These are phyloP conservation scores for Ambrosiella beaveri DNA, from an alignment of 2,329 filamentous ascomycete species.

Conservation along the genomic window DNA sequence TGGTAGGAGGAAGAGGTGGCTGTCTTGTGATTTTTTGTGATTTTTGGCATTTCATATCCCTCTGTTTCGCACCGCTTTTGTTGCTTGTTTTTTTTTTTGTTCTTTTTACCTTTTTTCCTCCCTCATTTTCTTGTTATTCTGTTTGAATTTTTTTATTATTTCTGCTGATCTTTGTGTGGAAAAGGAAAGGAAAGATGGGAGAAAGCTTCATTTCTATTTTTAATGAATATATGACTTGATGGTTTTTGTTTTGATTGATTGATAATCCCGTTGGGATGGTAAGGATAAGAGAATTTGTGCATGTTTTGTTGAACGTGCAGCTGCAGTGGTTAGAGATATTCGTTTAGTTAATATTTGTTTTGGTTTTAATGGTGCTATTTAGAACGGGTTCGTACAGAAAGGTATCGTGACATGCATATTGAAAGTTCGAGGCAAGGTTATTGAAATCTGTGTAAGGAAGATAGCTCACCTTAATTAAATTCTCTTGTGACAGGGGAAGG, in stretches of 20 bases:
- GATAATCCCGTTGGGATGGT: not conserved
- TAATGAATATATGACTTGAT: slow-evolving; percentile 13
- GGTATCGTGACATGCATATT: no score
- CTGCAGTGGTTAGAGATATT: no score
- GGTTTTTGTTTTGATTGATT: not conserved
- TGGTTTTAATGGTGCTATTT: no score
- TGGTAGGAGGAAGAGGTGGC: not conserved
- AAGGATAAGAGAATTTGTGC: not conserved
- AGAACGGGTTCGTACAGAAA: no score
- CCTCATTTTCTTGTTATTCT: not conserved
- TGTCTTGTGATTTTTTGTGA: not conserved
- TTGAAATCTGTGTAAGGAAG: no score
- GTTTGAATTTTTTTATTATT: not conserved
- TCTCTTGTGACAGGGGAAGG: no score
- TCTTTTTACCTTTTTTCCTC: not conserved
- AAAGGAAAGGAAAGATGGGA: no score
- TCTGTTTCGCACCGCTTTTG: not conserved
- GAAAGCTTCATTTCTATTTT: not conserved
- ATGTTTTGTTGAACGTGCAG: not conserved
- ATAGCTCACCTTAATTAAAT: no score
- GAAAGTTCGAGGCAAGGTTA: no score
- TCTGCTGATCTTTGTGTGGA: not conserved
- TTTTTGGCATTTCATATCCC: slow-evolving; percentile 1
- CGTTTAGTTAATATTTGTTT: no score
- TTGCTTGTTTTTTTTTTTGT: slow-evolving; percentile 1